phyloP scores from a whole-genome alignment of 2,329 filamentous ascomycete genomes.

The Penicillium concentricum region DNA sequence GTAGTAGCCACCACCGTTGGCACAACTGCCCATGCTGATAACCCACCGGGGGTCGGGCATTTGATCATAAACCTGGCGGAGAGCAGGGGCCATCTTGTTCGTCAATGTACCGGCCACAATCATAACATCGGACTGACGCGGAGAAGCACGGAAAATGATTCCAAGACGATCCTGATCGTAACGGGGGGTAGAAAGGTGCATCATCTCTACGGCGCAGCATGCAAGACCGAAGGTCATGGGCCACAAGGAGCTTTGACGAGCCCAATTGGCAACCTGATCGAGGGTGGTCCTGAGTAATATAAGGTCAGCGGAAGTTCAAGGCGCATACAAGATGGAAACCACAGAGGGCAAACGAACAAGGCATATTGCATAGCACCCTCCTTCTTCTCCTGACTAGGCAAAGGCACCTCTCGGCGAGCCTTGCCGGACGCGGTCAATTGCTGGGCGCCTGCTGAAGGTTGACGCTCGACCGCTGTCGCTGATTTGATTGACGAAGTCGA shows the following conservation, averaged over 20 bases:
- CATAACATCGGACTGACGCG: constrained; percentile 85
- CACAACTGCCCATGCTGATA: constrained; percentile 80
- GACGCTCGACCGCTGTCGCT: constrained; percentile 43
- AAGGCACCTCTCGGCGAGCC: constrained; percentile 47
- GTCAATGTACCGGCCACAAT: constrained; percentile 87
- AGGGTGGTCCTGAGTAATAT: constrained; percentile 38
- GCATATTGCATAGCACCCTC: constrained; percentile 54
- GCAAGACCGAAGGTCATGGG: constrained; percentile 90
- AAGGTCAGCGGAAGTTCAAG: constrained; percentile 9
- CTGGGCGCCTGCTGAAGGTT: constrained; percentile 30
- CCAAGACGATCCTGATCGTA: constrained; percentile 87
- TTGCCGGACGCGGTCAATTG: constrained; percentile 45
- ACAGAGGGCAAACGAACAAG: constrained; percentile 36
- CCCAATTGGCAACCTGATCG: constrained; percentile 84
- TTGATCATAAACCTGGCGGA: constrained; percentile 88
- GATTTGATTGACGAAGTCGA: constrained; percentile 46
- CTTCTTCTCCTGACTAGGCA: constrained; percentile 52
- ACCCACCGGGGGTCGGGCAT: constrained; percentile 95
- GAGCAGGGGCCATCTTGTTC: constrained; percentile 89
- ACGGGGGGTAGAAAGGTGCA: constrained; percentile 85
- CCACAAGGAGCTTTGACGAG: constrained; percentile 82
- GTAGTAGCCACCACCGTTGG: constrained; percentile 84
- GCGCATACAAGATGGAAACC: background rate
- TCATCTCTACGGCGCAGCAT: constrained; percentile 91
- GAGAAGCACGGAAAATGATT: constrained; percentile 84